Percentiles rank a stretch among this genome's conserved stretches.
Conservation (phyloP, 345 rosid species). For the Triadica sebifera region DNA sequence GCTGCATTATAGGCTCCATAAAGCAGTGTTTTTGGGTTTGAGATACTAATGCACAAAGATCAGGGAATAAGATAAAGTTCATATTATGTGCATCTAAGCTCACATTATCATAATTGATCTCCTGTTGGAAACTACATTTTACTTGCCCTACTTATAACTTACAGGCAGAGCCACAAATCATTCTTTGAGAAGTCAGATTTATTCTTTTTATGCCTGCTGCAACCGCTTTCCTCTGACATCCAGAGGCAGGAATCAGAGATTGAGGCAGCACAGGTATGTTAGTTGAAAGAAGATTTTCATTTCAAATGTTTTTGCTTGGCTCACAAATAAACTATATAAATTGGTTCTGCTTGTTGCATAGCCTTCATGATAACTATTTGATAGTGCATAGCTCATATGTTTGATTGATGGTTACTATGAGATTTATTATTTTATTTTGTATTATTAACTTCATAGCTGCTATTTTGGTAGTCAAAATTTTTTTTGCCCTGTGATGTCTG, state of each 20-base stretch:
- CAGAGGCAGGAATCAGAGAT: conserved; percentile 71
- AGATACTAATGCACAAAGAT: background rate
- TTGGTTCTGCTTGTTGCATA: background rate
- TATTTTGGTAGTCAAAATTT: background rate
- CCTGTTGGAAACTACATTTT: background rate
- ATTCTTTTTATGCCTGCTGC: conserved; percentile 73
- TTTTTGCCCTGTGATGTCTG: conserved; percentile 20
- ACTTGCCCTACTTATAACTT: background rate
- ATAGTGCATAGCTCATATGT: background rate
- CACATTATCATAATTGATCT: background rate
- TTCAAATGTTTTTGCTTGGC: background rate
- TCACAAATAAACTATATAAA: background rate
- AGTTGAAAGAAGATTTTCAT: background rate
- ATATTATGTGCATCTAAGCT: background rate
- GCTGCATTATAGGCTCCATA: background rate
- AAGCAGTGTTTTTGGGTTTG: background rate
- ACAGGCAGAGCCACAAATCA: conserved; percentile 70
- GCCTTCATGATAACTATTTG: background rate
- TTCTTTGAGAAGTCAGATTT: conserved; percentile 79
- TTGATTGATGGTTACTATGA: background rate
- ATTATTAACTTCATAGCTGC: background rate
- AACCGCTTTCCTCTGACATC: conserved; percentile 65
- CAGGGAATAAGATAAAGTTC: background rate
- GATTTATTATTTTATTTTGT: background rate
- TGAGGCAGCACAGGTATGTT: conserved; percentile 64